These are phyloP conservation scores for Mallotus repandus DNA, from an alignment of 441 rosid species.

Conservation along the genomic window DNA sequence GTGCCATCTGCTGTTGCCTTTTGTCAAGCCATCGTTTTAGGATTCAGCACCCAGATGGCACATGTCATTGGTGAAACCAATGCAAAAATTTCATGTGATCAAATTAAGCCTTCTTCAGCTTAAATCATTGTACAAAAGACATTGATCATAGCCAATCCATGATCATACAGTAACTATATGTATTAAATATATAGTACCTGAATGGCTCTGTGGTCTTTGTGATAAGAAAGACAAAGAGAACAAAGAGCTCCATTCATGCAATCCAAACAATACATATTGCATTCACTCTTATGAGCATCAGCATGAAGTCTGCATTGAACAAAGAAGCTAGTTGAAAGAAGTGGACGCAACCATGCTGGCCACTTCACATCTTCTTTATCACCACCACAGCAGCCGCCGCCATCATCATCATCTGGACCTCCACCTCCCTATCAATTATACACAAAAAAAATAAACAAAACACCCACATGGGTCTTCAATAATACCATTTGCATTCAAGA, in stretches of 20 bases:
- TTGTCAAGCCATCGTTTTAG: constrained; percentile 11
- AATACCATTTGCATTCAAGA: too few species aligned
- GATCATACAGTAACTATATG: not conserved
- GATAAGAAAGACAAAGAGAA: constrained; percentile 67
- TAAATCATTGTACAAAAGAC: not conserved
- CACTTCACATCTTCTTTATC: constrained; percentile 36
- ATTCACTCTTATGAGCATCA: constrained; percentile 86
- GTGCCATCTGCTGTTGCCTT: constrained; percentile 8
- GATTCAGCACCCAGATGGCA: constrained; percentile 17
- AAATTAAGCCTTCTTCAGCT: not conserved
- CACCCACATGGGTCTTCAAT: too few species aligned
- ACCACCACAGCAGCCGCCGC: constrained; percentile 24
- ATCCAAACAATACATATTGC: constrained; percentile 89
- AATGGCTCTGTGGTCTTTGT: constrained; percentile 71
- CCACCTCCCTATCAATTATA: constrained; percentile 46
- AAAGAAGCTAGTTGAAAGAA: constrained; percentile 66
- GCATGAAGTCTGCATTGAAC: constrained; percentile 76
- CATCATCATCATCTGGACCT: constrained; percentile 72
- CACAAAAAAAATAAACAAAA: too few species aligned
- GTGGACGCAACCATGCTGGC: constrained; percentile 77
- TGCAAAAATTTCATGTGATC: constrained; percentile 15
- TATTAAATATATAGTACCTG: constrained; percentile 43
- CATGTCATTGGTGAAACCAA: constrained; percentile 30
- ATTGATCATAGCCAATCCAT: not conserved
- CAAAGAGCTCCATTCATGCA: constrained; percentile 76